A percentile compares a stretch with the other conserved stretches of the same genome.
phyloP scores from a whole-genome alignment of 1,284 basidiomycete species.

The Neonothopanus nambi region DNA sequence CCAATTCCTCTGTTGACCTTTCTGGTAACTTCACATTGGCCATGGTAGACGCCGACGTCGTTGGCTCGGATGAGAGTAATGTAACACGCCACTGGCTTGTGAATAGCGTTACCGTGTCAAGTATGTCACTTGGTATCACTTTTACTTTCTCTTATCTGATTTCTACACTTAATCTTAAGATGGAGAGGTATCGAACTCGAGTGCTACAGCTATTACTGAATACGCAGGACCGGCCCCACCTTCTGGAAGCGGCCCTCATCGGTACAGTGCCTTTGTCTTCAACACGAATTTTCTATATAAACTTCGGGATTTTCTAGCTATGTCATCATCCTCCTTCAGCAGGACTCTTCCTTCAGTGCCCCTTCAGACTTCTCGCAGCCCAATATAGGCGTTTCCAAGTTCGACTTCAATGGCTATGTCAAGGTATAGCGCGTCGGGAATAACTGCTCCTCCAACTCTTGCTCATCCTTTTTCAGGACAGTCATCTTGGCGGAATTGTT shows the following conservation, averaged over 20 bases:
- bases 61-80: constrained; percentile 52
- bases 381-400: constrained; percentile 49
- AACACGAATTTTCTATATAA: neutral
- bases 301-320: constrained; percentile 46
- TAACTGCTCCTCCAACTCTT: constrained; percentile 2
- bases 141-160: neutral
- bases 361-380: constrained; percentile 57
- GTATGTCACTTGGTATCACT: constrained; percentile 27
- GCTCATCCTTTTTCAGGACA: constrained; percentile 35
- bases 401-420: constrained; percentile 55
- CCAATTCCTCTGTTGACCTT: constrained; percentile 44
- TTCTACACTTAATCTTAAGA: constrained; percentile 28
- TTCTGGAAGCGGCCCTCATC: constrained; percentile 68
- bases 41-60: constrained; percentile 70
- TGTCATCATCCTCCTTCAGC: constrained; percentile 63
- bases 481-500: constrained; percentile 57
- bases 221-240: constrained; percentile 78
- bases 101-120: constrained; percentile 58
- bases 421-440: constrained; percentile 32
- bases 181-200: constrained; percentile 45
- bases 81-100: constrained; percentile 82
- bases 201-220: constrained; percentile 57
- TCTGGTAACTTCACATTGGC: constrained; percentile 59
- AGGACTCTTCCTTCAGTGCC: constrained; percentile 61
- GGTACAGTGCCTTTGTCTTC: constrained; percentile 37